A percentile compares a stretch with the other conserved stretches of the same genome.
These are phyloP conservation scores for Blumeria graminis DNA, from an alignment of 2,329 filamentous ascomycete species.

Conservation along the genomic window DNA sequence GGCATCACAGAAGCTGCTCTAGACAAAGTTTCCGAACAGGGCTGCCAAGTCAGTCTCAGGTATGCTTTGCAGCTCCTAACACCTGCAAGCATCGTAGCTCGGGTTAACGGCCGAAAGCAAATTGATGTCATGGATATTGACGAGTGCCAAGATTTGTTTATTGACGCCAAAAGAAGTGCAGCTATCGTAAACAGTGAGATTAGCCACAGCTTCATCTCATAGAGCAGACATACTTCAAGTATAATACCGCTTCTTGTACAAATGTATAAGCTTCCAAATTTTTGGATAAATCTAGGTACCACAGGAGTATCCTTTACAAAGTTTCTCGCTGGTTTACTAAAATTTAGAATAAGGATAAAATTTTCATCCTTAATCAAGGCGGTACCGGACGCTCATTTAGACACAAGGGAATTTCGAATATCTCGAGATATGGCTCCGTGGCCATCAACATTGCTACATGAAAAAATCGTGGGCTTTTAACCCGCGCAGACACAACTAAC, in stretches of 20 bases:
- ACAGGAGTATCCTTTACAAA: no score
- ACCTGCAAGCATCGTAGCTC: conserved; percentile 51
- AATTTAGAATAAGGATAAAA: no score
- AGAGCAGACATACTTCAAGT: conserved; percentile 4
- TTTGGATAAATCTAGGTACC: no score
- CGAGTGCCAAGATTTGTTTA: conserved; percentile 65
- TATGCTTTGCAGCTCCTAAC: conserved; percentile 76
- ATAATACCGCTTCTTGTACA: conserved; percentile 1
- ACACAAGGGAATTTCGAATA: no score
- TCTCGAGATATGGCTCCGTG: no score
- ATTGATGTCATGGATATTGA: conserved; percentile 56
- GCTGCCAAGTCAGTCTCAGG: conserved; percentile 68
- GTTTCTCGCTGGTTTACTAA: no score
- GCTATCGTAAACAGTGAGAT: conserved; percentile 38
- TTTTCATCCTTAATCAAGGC: no score
- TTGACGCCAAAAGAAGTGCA: conserved; percentile 60
- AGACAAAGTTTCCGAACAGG: conserved; percentile 66
- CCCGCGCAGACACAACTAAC: no score
- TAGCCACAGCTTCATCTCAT: conserved; percentile 30
- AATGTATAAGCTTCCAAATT: no score
- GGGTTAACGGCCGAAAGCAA: conserved; percentile 53
- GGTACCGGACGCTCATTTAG: no score
- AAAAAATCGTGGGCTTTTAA: no score
- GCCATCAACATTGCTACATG: no score
- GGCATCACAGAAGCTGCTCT: conserved; percentile 60